Evolutionary conservation across 1,139 yeast genomes (phyloP).

Genomic region (Geotrichum reessii): DNA sequence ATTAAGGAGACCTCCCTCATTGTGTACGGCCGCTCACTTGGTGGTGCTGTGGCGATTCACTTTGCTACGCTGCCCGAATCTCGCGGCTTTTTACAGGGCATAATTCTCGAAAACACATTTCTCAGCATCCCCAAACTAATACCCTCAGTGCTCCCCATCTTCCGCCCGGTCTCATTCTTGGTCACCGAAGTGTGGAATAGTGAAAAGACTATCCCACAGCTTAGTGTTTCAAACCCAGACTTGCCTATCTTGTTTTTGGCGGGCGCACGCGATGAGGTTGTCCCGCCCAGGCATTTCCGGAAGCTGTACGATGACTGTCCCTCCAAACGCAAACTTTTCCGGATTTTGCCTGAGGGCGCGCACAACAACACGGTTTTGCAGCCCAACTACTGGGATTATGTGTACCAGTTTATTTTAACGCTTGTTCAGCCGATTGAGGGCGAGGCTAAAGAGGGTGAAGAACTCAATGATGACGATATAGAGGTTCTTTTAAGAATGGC

Average conservation of each 20-base stretch:
- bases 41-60: conserved; percentile 92
- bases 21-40: conserved; percentile 83
- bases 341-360: conserved; percentile 52
- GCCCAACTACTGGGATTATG: conserved; percentile 66
- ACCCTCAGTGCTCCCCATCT: conserved; percentile 40
- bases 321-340: conserved; percentile 34
- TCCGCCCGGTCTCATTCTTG: conserved; percentile 46
- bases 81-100: conserved; percentile 49
- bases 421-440: conserved; percentile 34
- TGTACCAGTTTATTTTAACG: conserved; percentile 53
- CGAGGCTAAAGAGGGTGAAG: conserved; percentile 1
- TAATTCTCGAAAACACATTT: conserved; percentile 83
- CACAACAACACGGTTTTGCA: conserved; percentile 80
- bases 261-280: conserved; percentile 80
- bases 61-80: conserved; percentile 49
- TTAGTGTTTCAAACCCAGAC: conserved; percentile 38
- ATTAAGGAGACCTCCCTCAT: conserved; percentile 52
- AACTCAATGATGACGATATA: conserved; percentile 12
- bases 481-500: conserved; percentile 6
- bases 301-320: conserved; percentile 43
- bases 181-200: conserved; percentile 85
- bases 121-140: conserved; percentile 70
- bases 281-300: conserved; percentile 82
- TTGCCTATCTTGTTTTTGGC: conserved; percentile 68
- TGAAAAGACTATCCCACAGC: conserved; percentile 50